A percentile compares a stretch with the other conserved stretches of the same genome.
phyloP scores from a whole-genome alignment of 2,329 filamentous ascomycete genomes.

The Aureobasidium lini region DNA sequence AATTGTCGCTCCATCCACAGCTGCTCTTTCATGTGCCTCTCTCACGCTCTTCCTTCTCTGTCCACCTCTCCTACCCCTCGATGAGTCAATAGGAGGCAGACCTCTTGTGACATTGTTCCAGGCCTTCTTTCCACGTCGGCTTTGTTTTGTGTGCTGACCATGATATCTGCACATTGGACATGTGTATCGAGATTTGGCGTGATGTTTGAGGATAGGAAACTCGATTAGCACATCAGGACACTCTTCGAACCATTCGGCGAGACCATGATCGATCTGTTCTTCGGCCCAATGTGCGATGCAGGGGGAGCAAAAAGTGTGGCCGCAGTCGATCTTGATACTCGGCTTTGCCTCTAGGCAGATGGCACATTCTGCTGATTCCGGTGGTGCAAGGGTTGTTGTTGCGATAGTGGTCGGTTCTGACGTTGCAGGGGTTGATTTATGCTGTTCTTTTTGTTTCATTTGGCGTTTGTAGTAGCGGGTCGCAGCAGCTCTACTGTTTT shows the following conservation, averaged over 20 bases:
- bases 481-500: background rate
- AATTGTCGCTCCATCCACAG: too few species aligned
- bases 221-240: background rate
- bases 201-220: background rate
- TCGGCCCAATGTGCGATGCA: background rate
- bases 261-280: background rate
- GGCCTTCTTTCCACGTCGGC: background rate
- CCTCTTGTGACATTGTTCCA: background rate
- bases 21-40: background rate
- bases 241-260: background rate
- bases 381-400: background rate
- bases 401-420: too few species aligned
- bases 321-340: background rate
- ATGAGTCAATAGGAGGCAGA: too few species aligned
- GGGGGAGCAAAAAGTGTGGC: background rate
- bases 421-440: too few species aligned
- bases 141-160: background rate
- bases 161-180: background rate
- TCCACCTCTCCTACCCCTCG: background rate
- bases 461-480: background rate
- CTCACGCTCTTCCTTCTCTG: background rate
- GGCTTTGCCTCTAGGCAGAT: background rate
- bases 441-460: background rate
- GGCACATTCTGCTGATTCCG: background rate
- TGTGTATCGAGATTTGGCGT: background rate